Conservation (phyloP, 2,329 filamentous ascomycete species). For the Fusarium pilosicola region DNA sequence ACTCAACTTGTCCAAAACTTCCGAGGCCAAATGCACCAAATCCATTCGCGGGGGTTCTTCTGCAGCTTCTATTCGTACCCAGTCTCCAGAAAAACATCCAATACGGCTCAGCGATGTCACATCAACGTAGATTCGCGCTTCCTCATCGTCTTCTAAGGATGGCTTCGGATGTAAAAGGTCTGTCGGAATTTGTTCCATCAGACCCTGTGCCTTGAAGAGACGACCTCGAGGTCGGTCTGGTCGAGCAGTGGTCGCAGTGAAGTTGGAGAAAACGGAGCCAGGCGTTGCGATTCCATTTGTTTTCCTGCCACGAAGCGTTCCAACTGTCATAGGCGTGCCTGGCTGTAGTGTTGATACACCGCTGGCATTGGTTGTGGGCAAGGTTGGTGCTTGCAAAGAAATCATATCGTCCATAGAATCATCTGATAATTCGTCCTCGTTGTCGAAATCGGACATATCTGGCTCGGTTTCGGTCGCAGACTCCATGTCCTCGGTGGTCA, state of each 20-base stretch:
- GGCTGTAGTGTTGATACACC: constrained; percentile 82
- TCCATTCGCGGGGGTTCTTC: constrained; percentile 77
- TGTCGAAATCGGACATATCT: constrained; percentile 70
- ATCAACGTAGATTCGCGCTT: constrained; percentile 90
- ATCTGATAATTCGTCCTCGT: constrained; percentile 82
- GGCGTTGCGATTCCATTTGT: constrained; percentile 82
- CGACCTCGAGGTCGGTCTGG: constrained; percentile 78
- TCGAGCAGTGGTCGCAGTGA: constrained; percentile 84
- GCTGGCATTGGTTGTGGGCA: constrained; percentile 81
- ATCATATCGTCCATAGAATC: constrained; percentile 96
- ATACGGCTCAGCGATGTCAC: constrained; percentile 86
- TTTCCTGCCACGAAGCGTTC: constrained; percentile 65
- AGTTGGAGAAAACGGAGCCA: constrained; percentile 88
- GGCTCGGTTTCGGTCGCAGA: constrained; percentile 70
- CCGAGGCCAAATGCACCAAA: constrained; percentile 74
- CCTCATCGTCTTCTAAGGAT: constrained; percentile 79
- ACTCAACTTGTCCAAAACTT: constrained; percentile 64
- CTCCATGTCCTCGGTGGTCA: constrained; percentile 67
- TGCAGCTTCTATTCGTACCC: constrained; percentile 85
- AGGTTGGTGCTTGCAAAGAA: constrained; percentile 80
- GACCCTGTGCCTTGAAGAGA: constrained; percentile 83
- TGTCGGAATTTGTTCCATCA: constrained; percentile 76
- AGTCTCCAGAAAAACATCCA: constrained; percentile 97
- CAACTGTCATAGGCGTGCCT: constrained; percentile 81
- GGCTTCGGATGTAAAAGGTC: constrained; percentile 89